Evolutionary conservation across 2,329 filamentous ascomycete species (phyloP), one percentile per base, ranked within the genome.

Genomic region (Ambrosiella cleistominuta): DNA sequence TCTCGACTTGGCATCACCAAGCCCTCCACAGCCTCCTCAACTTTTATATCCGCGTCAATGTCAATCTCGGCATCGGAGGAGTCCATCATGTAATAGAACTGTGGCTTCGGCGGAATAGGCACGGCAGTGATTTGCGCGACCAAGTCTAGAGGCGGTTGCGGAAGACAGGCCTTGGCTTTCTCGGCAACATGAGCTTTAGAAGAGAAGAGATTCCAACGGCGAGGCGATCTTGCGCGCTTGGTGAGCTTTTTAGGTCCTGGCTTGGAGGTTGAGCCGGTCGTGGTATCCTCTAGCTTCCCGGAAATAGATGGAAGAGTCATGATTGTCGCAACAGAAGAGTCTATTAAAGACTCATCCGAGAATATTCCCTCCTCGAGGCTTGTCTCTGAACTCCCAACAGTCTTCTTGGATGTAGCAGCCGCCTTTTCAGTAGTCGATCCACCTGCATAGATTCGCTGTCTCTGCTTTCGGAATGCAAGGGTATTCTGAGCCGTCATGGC

Each of bases 171-270:
- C 4, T 54, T 54, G 7, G 45, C 51, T n/a, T 55, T 54, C 11
- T 56, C 47, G 47, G 72, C 70, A 12, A 37, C 57, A 40, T 67
- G 73, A 38, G 51, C 44, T 11, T 59, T 59, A n/a, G 37, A 47
- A 38, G 58, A 74, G 63, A 84, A 83, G 11, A 83, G 66, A 62
- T 82, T 83, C 81, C 81, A 84, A 63, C 77, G 81, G 7, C 76
- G 74, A 27, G 79, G 79, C 35, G 77, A 79, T 49, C 72, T 75
- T 1, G 74, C 66, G 57, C 73, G 72, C 66, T 81, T 82, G 19
- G 73, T 71, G 19, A 80, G 66, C 66, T 82, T 83, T 66, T 75
- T 81, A 0, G 76, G 69, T 0, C 56, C 59, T 7, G 15, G 47
- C 7, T 11, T 11, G 3, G 19, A 40, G 7, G 52, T 54, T 35